Percentiles rank a stretch among this genome's conserved stretches.
phyloP scores from a whole-genome alignment of 257 asterid genomes.

The Solanum habrochaites region DNA sequence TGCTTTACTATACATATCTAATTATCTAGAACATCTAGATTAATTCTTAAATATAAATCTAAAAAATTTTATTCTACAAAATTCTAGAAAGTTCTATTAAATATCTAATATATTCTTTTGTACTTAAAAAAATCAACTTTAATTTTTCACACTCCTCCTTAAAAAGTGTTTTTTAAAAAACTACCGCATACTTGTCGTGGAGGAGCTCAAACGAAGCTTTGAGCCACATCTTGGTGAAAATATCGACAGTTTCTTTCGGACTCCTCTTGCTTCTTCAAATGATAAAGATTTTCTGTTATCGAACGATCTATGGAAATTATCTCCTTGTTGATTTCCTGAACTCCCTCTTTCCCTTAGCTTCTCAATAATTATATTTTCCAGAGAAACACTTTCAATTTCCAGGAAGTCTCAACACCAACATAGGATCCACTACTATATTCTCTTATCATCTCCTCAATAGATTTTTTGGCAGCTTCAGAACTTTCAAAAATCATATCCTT shows the following conservation, averaged over 20 bases:
- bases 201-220: neutral
- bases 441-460: neutral
- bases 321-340: neutral
- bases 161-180: neutral
- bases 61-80: too few species aligned
- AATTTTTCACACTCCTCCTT: neutral
- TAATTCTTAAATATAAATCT: too few species aligned
- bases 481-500: neutral
- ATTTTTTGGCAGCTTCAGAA: neutral
- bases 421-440: neutral
- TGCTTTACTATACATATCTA: too few species aligned
- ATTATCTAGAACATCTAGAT: too few species aligned
- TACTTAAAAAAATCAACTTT: too few species aligned
- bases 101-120: too few species aligned
- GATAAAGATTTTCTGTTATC: too few species aligned
- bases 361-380: neutral
- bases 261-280: neutral
- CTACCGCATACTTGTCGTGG: neutral
- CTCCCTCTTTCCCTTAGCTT: neutral
- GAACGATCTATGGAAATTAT: neutral
- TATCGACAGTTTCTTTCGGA: fast-evolving
- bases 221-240: neutral
- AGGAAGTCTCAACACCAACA: neutral
- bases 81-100: too few species aligned
- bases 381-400: neutral